Evolutionary conservation across 305 asterid species (phyloP), one percentile per base, ranked within the genome.

Genomic region (Rubia tinctorum): DNA sequence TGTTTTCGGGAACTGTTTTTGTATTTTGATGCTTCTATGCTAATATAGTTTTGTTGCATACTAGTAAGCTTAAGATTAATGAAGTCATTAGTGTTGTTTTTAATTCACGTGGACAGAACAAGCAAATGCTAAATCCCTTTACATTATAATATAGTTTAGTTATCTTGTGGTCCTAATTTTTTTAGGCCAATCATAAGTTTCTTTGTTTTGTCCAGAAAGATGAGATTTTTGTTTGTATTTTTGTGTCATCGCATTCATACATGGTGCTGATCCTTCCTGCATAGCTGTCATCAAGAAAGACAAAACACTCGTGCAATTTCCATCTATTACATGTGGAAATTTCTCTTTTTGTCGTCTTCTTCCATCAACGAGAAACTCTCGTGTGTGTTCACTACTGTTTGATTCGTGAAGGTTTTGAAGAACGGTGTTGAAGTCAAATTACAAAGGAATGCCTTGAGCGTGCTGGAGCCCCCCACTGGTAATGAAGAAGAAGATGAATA

Each of bases 351-450:
- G 13, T n/a, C 37, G 8, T 10, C 34, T 66, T 49, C 49, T 59
- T 39, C 27, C 9, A 30, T 68, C 39, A 43, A 17, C 43, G 64
- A 58, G 40, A 12, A 27, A 34, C 40, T 20, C 25, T 14, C 64
- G 65, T 59, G 51, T 64, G 6, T 30, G 51, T 1, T n/a, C 68
- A 59, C 60, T 71, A 62, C 23, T 73, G 44, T 75, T 27, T 72
- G 68, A 17, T 45, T 51, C 67, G 8, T 72, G n/a, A 72, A 94
- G 99, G 99, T 92, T 68, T 77, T 95, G 86, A 95, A 90, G 84
- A 95, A 95, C 78, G 99, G 99, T 14, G 96, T 87, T 75, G 99
- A 95, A 82, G 99, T 92, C 68, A 92, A 92, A 85, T 96, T 95
- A 73, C 99, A 95, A 81, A 78, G 98, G 73, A 95, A 95, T 82